Evolutionary conservation across 1,139 yeast species (phyloP).

Genomic region (Diutina scorzettiae): DNA sequence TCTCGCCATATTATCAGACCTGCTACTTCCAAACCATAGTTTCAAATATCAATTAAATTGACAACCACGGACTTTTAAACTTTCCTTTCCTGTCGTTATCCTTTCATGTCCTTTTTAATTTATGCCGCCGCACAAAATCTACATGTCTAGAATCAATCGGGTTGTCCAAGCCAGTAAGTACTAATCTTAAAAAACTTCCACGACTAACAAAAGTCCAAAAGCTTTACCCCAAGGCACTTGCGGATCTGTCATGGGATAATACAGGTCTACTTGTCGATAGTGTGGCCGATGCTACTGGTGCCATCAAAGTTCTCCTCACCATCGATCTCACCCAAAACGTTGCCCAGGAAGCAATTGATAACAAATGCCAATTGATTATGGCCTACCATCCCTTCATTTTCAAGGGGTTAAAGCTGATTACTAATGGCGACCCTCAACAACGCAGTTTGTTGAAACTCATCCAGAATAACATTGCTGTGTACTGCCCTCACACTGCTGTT

Average conservation of each 20-base stretch:
- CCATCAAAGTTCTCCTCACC: constrained; percentile 49
- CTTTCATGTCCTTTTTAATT: too few species aligned
- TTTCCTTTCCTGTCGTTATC: too few species aligned
- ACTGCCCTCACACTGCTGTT: constrained; percentile 92
- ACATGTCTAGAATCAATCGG: constrained; percentile 1
- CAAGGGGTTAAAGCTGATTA: constrained; percentile 72
- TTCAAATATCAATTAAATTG: too few species aligned
- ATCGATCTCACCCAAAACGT: constrained; percentile 80
- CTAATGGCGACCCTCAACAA: constrained; percentile 68
- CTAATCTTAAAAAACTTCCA: background rate
- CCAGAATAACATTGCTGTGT: constrained; percentile 70
- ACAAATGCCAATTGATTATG: constrained; percentile 43
- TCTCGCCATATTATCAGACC: too few species aligned
- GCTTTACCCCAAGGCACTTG: constrained; percentile 60
- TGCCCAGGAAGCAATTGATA: constrained; percentile 67
- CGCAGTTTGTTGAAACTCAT: constrained; percentile 59
- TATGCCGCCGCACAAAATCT: too few species aligned
- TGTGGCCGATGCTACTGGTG: constrained; percentile 33
- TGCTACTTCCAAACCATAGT: too few species aligned
- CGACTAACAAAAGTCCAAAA: constrained; percentile 31
- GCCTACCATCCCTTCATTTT: constrained; percentile 96
- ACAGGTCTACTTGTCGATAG: constrained; percentile 79
- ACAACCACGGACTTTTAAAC: too few species aligned
- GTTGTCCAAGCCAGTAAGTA: constrained; percentile 5
- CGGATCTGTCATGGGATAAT: constrained; percentile 89